Conservation (phyloP, 2,329 filamentous ascomycete genomes). For the Pseudogymnoascus sp. region DNA sequence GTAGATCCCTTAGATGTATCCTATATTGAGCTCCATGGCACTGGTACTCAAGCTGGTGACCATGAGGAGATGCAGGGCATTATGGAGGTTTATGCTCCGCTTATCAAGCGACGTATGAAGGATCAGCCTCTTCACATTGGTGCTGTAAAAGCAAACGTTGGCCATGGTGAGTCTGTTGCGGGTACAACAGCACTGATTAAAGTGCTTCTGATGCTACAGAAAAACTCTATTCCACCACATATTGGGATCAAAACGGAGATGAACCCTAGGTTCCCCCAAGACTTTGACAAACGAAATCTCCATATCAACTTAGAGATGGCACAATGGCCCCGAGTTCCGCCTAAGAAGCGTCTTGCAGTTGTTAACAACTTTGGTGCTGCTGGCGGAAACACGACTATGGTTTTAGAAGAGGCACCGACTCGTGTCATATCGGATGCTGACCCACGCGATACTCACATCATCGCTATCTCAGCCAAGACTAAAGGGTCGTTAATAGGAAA, state of each 20-base stretch:
- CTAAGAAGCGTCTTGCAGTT: conserved; percentile 30
- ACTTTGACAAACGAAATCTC: conserved; percentile 29
- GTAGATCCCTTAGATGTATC: conserved; percentile 64
- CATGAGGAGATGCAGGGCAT: conserved; percentile 61
- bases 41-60: conserved; percentile 48
- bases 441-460: conserved; percentile 33
- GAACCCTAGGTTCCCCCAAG: conserved; percentile 22
- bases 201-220: conserved; percentile 23
- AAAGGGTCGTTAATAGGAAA: conserved; percentile 14
- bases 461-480: conserved; percentile 41
- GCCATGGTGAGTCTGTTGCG: conserved; percentile 22
- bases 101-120: conserved; percentile 33
- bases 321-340: conserved; percentile 20
- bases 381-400: conserved; percentile 19
- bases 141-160: conserved; percentile 19
- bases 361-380: conserved; percentile 42
- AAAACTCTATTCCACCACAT: conserved; percentile 23
- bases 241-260: conserved; percentile 27
- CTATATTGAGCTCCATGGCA: conserved; percentile 72
- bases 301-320: conserved; percentile 27
- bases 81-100: conserved; percentile 49
- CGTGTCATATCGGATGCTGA: conserved; percentile 30
- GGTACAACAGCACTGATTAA: conserved; percentile 25
- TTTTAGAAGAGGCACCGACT: conserved; percentile 19
- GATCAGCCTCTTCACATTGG: conserved; percentile 45